Evolutionary conservation across 2,329 filamentous ascomycete species (phyloP).

Genomic region (Beauveria varroae): DNA sequence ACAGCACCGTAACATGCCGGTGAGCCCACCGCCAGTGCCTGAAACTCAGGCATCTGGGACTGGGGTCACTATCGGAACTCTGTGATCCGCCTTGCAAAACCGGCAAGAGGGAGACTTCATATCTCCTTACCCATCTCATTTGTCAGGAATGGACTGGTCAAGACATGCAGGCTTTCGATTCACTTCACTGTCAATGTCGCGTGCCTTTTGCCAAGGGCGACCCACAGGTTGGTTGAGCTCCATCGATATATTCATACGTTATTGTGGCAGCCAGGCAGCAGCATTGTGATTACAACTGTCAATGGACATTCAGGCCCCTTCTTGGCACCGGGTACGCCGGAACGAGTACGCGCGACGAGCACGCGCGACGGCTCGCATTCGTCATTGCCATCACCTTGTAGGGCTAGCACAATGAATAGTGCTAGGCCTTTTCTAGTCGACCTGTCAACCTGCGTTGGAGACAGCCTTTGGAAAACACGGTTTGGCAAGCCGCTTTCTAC

Average conservation of each 20-base stretch:
- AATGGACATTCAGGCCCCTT: not conserved
- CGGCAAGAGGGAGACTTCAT: too few relatives aligned
- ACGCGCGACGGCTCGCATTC: not conserved
- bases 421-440: too few relatives aligned
- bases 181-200: not conserved
- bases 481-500: too few relatives aligned
- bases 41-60: not conserved
- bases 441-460: too few relatives aligned
- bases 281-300: too few relatives aligned
- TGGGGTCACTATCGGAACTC: not conserved
- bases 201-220: not conserved
- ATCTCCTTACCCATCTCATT: not conserved
- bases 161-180: too few relatives aligned
- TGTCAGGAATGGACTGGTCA: not conserved
- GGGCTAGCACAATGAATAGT: not conserved
- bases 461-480: not conserved
- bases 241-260: not conserved
- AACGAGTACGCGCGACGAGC: not conserved
- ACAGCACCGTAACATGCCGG: too few relatives aligned
- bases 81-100: not conserved
- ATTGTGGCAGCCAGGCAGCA: too few relatives aligned
- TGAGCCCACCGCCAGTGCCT: too few relatives aligned
- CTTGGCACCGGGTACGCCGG: not conserved
- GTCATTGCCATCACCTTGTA: not conserved
- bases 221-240: not conserved